Evolutionary conservation across 805 yeast species (phyloP).

Genomic region (Kuraishia molischiana): DNA sequence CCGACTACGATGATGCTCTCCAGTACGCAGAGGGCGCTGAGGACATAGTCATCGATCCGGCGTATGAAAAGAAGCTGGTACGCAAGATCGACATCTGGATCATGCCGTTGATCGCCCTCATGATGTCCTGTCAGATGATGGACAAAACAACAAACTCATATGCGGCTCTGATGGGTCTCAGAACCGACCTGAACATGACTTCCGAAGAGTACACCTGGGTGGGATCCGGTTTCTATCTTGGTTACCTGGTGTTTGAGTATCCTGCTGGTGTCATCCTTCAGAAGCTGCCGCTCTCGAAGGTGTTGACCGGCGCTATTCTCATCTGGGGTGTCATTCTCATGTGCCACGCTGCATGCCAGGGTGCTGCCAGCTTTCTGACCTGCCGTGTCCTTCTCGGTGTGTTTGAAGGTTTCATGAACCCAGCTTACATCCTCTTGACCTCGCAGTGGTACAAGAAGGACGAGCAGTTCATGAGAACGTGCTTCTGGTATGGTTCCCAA

Average conservation of each 20-base stretch:
- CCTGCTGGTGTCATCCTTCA: constrained; percentile 37
- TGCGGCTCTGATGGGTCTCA: constrained; percentile 37
- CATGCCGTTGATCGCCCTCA: constrained; percentile 36
- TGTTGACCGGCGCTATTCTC: constrained; percentile 33
- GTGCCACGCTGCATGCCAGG: constrained; percentile 40
- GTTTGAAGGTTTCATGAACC: constrained; percentile 40
- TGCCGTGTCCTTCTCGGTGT: constrained; percentile 42
- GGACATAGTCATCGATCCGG: constrained; percentile 1
- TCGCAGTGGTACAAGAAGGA: constrained; percentile 36
- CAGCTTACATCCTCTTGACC: constrained; percentile 47
- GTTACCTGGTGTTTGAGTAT: constrained; percentile 34
- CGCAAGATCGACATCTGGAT: constrained; percentile 40
- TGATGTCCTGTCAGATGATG: constrained; percentile 23
- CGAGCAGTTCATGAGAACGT: constrained; percentile 21
- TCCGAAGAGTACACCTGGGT: constrained; percentile 43
- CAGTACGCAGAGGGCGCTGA: constrained; percentile 20
- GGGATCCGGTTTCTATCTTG: constrained; percentile 35
- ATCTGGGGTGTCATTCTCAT: constrained; percentile 47
- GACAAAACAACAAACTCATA: constrained; percentile 33
- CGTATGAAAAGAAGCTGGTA: constrained; percentile 7
- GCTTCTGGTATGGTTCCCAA: constrained; percentile 33
- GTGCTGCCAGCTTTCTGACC: constrained; percentile 45
- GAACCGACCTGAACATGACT: constrained; percentile 27
- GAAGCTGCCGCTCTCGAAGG: constrained; percentile 41
- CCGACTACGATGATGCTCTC: constrained; percentile 23